Evolutionary conservation across 306 rosid genomes (phyloP), one percentile per base, ranked within the genome.

Genomic region (Trichosanthes truncata): DNA sequence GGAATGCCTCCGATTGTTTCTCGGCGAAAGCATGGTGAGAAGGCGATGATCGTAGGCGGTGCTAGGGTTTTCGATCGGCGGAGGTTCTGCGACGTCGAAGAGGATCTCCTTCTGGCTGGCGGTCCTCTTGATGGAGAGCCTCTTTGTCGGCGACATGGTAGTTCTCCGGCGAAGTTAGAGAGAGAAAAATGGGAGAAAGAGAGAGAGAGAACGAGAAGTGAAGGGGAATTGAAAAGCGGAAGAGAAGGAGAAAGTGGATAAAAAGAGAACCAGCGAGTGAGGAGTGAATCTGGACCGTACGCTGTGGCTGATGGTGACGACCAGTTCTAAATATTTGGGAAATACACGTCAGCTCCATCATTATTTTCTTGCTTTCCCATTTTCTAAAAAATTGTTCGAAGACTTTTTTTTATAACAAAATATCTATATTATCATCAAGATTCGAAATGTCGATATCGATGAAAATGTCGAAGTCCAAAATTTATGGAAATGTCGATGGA

Each of bases 61-160:
- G 76, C 82, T 61, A 40, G 38, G 83, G 85, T 38, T 80, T 68
- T 52, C 71, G 51, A 61, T 11, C 2, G 78, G 60, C 17, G 79
- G 78, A 9, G 78, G 53, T 23, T 69, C 89, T 1, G 57, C 53
- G 52, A 85, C 41, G 95, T 95, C 96, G 59, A 89, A 85, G 84
- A 88, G 85, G 79, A 95, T 93, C 75, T 93, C 97, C 3, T 91
- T 80, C 91, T 89, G 25, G 84, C 97, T 95, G 10, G 97, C 80
- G 21, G 97, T 91, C 78, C 94, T 90, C 85, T 88, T 90, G 88
- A 95, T 87, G 0, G 93, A 84, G 68, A 87, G 86, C 76, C 96
- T 87, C 89, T 92, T 95, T 61, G 97, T 97, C 69, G 93, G 73
- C 89, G 88, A 6, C 98, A 88, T 92, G 79, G 82, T 84, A 52